Percentiles rank a stretch among this genome's conserved stretches.
Conservation (phyloP, 345 rosid genomes). For the Salix dunnii region DNA sequence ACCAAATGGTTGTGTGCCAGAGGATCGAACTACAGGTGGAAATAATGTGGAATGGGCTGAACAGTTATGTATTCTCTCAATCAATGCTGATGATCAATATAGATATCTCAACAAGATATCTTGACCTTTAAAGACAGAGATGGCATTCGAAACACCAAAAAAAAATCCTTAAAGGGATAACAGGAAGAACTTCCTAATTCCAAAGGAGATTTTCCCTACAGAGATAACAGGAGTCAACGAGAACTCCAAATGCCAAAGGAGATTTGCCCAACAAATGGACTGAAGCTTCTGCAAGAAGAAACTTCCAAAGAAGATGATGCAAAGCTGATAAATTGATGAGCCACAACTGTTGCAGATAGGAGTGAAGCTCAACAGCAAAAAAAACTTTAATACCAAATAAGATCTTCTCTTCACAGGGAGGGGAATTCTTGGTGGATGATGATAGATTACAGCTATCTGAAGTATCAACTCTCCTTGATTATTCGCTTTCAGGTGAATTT, state of each 20-base stretch:
- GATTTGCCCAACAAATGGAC: constrained; percentile 58
- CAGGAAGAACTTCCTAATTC: constrained; percentile 24
- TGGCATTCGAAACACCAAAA: constrained; percentile 15
- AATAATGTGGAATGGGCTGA: background rate
- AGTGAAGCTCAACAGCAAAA: background rate
- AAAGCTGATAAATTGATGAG: constrained; percentile 11
- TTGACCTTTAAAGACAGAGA: constrained; percentile 25
- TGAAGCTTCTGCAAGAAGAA: constrained; percentile 25
- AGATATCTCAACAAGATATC: constrained; percentile 10
- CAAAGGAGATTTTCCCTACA: constrained; percentile 40
- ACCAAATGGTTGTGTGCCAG: background rate
- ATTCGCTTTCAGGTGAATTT: constrained; percentile 25
- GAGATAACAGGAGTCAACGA: constrained; percentile 31
- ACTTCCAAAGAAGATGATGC: constrained; percentile 25
- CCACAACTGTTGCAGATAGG: constrained; percentile 15
- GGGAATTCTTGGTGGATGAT: constrained; percentile 20
- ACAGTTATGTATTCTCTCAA: background rate
- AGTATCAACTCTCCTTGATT: constrained; percentile 24
- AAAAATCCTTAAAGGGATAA: constrained; percentile 32
- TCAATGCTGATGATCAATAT: background rate
- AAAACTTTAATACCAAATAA: constrained; percentile 16
- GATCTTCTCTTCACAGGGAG: constrained; percentile 10
- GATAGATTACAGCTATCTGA: background rate
- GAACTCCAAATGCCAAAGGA: constrained; percentile 58
- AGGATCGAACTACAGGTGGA: background rate